phyloP scores from a whole-genome alignment of 106 monocot species.

The Hemerocallis citrina region DNA sequence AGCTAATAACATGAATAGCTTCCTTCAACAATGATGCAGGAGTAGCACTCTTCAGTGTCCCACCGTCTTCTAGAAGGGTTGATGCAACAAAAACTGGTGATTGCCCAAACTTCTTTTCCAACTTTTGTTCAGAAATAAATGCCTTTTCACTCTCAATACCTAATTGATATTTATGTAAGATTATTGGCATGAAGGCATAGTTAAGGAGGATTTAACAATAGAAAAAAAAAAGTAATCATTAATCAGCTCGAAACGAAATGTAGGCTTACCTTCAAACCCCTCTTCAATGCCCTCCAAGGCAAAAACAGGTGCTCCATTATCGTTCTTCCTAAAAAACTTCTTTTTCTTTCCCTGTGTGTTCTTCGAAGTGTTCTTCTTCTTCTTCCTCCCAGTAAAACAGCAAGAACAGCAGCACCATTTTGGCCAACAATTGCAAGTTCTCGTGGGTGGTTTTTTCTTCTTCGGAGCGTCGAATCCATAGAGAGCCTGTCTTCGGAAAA shows the following conservation, averaged over 20 bases:
- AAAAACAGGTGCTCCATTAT: constrained; percentile 17
- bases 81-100: constrained; percentile 65
- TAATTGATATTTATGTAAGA: constrained; percentile 1
- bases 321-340: constrained; percentile 10
- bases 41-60: constrained; percentile 35
- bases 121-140: constrained; percentile 29
- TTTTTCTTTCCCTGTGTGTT: constrained; percentile 20
- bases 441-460: constrained; percentile 59
- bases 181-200: neutral
- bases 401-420: constrained; percentile 59
- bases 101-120: constrained; percentile 64
- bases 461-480: constrained; percentile 84
- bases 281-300: constrained; percentile 34
- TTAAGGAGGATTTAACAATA: neutral
- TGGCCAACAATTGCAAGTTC: constrained; percentile 82
- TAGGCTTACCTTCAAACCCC: constrained; percentile 21
- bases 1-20: constrained; percentile 61
- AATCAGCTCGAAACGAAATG: neutral
- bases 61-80: constrained; percentile 52
- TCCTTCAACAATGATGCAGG: constrained; percentile 56
- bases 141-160: constrained; percentile 30
- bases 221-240: neutral
- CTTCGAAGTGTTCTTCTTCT: constrained; percentile 25
- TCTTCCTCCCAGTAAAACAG: constrained; percentile 36
- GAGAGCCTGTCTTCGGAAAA: constrained; percentile 27